phyloP scores from a whole-genome alignment of 2,329 filamentous ascomycete genomes.

The Fusarium verrucosum region DNA sequence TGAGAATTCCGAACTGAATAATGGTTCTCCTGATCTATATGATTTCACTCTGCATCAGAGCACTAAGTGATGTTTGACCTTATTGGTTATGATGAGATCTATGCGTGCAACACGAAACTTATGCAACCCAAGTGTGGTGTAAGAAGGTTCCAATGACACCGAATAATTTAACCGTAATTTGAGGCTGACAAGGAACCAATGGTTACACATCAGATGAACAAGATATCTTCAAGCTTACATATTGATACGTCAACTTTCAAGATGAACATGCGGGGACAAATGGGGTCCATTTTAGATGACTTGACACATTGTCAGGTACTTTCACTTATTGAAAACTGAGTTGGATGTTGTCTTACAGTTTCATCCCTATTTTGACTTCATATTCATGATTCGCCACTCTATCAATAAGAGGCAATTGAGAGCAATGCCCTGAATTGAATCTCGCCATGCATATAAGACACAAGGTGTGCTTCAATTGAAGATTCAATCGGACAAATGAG shows the following conservation, averaged over 20 bases:
- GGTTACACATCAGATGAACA: not conserved
- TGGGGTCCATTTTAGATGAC: not conserved
- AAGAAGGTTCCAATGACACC: not conserved
- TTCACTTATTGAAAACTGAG: no score
- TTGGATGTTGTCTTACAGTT: no score
- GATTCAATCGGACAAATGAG: no score
- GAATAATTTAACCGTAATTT: slow-evolving; percentile 12
- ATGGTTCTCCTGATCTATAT: no score
- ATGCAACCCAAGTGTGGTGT: not conserved
- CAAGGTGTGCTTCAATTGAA: no score
- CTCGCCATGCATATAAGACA: no score
- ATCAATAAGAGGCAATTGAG: no score
- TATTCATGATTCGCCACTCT: no score
- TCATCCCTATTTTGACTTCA: no score
- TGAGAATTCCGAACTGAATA: not conserved
- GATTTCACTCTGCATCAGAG: not conserved
- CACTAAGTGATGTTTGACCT: not conserved
- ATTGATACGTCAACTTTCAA: not conserved
- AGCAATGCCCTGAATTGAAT: no score
- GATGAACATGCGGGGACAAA: not conserved
- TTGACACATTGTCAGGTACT: not conserved
- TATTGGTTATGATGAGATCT: not conserved
- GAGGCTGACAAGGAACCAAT: not conserved
- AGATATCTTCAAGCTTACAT: not conserved
- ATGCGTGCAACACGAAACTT: not conserved